Conservation (phyloP, 2,329 filamentous ascomycete species). For the Aspergillus unguis region DNA sequence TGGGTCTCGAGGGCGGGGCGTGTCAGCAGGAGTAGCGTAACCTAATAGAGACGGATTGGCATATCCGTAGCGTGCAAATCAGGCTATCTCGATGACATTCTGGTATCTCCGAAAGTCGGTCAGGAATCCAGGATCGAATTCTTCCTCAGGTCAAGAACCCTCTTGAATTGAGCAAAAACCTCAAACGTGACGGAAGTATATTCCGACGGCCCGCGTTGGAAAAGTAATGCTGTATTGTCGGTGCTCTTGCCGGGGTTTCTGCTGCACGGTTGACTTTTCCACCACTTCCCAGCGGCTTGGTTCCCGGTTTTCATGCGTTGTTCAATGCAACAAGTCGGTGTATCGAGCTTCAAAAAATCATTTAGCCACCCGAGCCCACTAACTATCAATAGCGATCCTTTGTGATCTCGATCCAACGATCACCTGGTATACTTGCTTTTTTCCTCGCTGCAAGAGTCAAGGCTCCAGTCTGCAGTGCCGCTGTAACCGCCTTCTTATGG, state of each 20-base stretch:
- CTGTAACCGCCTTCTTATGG: slow-evolving; percentile 12
- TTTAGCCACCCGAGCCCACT: background rate
- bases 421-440: slow-evolving; percentile 7
- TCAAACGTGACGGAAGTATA: background rate
- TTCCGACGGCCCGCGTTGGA: background rate
- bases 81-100: background rate
- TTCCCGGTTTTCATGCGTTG: slow-evolving; percentile 6
- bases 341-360: background rate
- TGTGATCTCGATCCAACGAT: slow-evolving; percentile 3
- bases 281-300: slow-evolving; percentile 7
- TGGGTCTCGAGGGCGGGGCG: background rate
- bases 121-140: background rate
- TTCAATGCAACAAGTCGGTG: slow-evolving; percentile 1
- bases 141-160: background rate
- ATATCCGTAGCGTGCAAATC: background rate
- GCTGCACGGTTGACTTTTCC: background rate
- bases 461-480: slow-evolving; percentile 9
- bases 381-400: background rate
- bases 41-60: background rate
- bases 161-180: background rate
- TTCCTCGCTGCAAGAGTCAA: background rate
- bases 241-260: slow-evolving; percentile 1
- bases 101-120: background rate
- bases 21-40: slow-evolving; percentile 2
- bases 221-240: background rate